A percentile compares a stretch with the other conserved stretches of the same genome.
phyloP scores from a whole-genome alignment of 345 rosid species.

The Erysimum cheiranthoides region DNA sequence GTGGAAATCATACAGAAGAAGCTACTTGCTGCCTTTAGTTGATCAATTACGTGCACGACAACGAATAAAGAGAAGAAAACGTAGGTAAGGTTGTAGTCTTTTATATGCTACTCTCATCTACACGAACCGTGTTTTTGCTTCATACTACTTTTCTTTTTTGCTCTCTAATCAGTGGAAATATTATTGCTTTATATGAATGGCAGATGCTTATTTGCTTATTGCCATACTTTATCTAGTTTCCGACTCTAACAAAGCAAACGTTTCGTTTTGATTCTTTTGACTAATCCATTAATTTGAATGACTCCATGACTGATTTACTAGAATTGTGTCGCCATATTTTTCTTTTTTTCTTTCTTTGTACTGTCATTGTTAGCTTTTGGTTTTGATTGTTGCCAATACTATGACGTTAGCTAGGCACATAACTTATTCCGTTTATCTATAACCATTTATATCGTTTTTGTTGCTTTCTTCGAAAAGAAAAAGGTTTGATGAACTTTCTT shows the following conservation, averaged over 20 bases:
- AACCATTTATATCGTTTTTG: constrained; percentile 13
- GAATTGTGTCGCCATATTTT: constrained; percentile 27
- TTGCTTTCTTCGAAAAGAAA: constrained; percentile 28
- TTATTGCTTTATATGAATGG: constrained; percentile 32
- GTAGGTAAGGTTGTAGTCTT: constrained; percentile 14
- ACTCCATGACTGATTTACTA: constrained; percentile 30
- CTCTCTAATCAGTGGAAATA: constrained; percentile 15
- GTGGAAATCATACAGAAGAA: constrained; percentile 78
- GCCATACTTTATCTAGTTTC: constrained; percentile 25
- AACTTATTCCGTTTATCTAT: constrained; percentile 19
- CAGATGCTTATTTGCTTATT: constrained; percentile 23
- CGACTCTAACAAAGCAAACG: constrained; percentile 32
- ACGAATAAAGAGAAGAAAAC: constrained; percentile 8
- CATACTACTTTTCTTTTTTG: not conserved
- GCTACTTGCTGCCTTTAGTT: constrained; percentile 69
- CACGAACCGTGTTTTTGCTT: constrained; percentile 28
- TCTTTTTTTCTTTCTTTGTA: constrained; percentile 26
- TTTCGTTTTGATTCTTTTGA: constrained; percentile 48
- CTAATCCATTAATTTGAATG: constrained; percentile 41
- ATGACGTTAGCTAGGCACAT: constrained; percentile 26
- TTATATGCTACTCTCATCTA: constrained; percentile 17
- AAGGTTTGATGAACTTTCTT: constrained; percentile 25
- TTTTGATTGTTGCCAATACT: constrained; percentile 35
- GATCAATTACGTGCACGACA: constrained; percentile 39
- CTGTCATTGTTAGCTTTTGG: constrained; percentile 42